phyloP scores from a whole-genome alignment of 805 yeast species.

The Jamesozyma spencerorum region DNA sequence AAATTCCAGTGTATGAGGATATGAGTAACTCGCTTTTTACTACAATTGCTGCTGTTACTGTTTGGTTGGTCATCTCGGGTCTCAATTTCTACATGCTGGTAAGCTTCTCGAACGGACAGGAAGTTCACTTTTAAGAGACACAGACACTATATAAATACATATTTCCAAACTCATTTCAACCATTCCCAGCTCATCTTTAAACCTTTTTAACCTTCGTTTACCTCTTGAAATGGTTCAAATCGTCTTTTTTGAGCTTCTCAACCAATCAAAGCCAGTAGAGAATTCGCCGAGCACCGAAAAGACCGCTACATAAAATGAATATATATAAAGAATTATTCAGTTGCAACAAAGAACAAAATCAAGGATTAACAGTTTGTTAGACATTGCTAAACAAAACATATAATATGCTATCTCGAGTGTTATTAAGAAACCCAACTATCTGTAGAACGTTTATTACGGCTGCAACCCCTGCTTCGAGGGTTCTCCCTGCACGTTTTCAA shows the following conservation, averaged over 20 bases:
- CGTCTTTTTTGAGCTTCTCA: not conserved
- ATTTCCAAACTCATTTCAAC: not conserved
- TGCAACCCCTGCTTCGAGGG: conserved; percentile 2
- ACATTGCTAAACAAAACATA: not conserved
- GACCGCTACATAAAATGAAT: not conserved
- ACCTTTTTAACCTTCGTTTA: no score
- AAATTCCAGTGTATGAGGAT: conserved; percentile 25
- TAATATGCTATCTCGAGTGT: conserved; percentile 13
- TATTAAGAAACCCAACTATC: conserved; percentile 11
- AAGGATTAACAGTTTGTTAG: not conserved
- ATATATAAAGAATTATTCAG: not conserved
- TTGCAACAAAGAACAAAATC: not conserved
- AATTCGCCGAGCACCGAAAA: conserved; percentile 1
- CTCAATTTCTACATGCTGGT: conserved; percentile 58
- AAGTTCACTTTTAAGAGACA: conserved; percentile 27
- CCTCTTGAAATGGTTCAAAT: not conserved
- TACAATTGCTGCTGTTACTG: conserved; percentile 40
- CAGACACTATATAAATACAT: not conserved
- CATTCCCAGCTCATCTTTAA: no score
- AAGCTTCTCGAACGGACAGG: conserved; percentile 40
- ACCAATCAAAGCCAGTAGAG: conserved; percentile 2
- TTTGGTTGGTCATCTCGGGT: conserved; percentile 62
- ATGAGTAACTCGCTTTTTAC: conserved; percentile 40
- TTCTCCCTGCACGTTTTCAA: not conserved
- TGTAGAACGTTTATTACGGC: conserved; percentile 11